phyloP scores from a whole-genome alignment of 2,329 filamentous ascomycete genomes.

The Aspergillus versicolor region DNA sequence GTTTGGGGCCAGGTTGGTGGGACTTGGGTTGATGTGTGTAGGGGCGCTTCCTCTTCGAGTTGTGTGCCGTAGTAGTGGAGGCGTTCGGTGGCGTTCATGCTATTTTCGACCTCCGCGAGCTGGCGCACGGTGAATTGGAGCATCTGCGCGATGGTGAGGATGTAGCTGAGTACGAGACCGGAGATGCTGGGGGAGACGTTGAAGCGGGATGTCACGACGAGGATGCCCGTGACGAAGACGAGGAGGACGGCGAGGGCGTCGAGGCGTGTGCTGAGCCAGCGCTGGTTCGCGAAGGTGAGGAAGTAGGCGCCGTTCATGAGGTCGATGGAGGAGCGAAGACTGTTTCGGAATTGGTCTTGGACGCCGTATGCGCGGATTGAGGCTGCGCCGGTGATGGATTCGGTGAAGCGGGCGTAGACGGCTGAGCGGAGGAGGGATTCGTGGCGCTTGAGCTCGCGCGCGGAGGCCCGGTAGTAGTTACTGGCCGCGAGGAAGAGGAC shows the following conservation, averaged over 20 bases:
- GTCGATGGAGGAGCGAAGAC: conserved; percentile 73
- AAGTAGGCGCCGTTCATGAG: conserved; percentile 94
- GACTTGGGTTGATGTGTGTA: conserved; percentile 67
- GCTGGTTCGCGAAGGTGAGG: conserved; percentile 90
- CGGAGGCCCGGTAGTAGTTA: conserved; percentile 85
- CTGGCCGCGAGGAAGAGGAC: conserved; percentile 78
- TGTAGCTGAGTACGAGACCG: conserved; percentile 88
- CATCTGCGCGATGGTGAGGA: conserved; percentile 90
- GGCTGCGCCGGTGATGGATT: conserved; percentile 73
- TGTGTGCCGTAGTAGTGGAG: conserved; percentile 84
- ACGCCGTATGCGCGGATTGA: conserved; percentile 89
- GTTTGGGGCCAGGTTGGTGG: conserved; percentile 78
- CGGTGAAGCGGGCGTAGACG: conserved; percentile 88
- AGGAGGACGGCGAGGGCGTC: conserved; percentile 81
- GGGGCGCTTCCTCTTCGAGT: conserved; percentile 84
- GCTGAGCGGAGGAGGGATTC: conserved; percentile 83
- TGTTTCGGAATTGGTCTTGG: conserved; percentile 68
- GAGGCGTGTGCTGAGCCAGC: conserved; percentile 84
- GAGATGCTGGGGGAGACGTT: conserved; percentile 78
- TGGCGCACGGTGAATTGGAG: conserved; percentile 94
- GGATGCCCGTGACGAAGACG: conserved; percentile 82
- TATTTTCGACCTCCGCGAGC: conserved; percentile 92
- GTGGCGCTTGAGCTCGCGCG: conserved; percentile 90
- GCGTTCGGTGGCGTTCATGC: conserved; percentile 95
- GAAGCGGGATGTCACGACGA: conserved; percentile 90